A percentile compares a stretch with the other conserved stretches of the same genome.
phyloP scores from a whole-genome alignment of 768 basidiomycete species.

The Asterophora lycoperdoides region DNA sequence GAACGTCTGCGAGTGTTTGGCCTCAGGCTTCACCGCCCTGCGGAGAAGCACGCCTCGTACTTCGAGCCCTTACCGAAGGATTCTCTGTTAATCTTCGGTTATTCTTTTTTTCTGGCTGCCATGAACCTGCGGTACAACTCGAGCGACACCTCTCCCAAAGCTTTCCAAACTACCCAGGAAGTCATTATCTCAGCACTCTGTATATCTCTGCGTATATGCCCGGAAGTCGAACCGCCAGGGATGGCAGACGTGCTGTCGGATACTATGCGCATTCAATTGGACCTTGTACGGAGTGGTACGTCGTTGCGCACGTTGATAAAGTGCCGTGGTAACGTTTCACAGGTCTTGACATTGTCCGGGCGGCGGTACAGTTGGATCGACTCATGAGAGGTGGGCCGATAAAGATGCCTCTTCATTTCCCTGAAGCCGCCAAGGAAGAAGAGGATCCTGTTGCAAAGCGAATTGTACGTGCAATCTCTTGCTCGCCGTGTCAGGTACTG shows the following conservation, averaged over 20 bases:
- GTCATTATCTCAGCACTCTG: slow-evolving; percentile 24
- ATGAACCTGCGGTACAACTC: slow-evolving; percentile 24
- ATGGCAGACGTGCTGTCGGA: slow-evolving; percentile 21
- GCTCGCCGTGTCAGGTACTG: background rate
- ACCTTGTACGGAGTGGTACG: slow-evolving; percentile 11
- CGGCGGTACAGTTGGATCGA: background rate
- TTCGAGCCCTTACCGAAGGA: slow-evolving; percentile 23
- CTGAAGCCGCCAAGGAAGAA: background rate
- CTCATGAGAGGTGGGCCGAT: background rate
- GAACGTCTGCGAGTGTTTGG: slow-evolving; percentile 21
- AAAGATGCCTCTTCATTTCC: too few species aligned
- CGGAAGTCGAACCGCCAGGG: slow-evolving; percentile 22
- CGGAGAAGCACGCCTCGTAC: slow-evolving; percentile 15
- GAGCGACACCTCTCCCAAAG: slow-evolving; percentile 13
- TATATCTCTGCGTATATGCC: slow-evolving; percentile 23
- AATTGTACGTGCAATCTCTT: slow-evolving; percentile 1
- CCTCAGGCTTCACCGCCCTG: slow-evolving; percentile 19
- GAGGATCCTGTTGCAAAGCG: slow-evolving; percentile 1
- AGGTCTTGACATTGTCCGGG: slow-evolving; percentile 8
- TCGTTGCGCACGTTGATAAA: background rate
- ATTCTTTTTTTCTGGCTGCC: slow-evolving; percentile 29
- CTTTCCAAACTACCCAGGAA: slow-evolving; percentile 24
- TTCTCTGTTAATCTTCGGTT: slow-evolving; percentile 26
- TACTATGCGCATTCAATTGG: slow-evolving; percentile 10
- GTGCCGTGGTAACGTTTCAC: background rate